These are phyloP conservation scores for Cynara cardunculus DNA, from an alignment of 129 eudicot genomes.

Conservation along the genomic window DNA sequence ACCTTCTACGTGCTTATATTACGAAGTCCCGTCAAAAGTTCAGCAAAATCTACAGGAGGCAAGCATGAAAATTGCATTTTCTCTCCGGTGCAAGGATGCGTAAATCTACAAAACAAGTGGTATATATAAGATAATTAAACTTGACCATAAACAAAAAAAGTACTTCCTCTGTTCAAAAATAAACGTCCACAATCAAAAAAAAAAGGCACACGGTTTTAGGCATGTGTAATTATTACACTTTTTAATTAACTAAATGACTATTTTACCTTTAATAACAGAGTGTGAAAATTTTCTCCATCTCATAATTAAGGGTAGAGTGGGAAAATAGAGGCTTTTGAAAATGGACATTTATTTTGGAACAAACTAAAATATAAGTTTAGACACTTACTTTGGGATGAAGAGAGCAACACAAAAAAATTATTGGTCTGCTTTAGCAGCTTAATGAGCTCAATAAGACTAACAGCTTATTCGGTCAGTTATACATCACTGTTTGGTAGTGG, in stretches of 20 bases:
- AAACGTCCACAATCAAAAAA: background rate
- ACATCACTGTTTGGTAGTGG: no score
- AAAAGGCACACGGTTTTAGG: background rate
- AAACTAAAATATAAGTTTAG: background rate
- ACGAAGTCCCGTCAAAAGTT: slow-evolving; percentile 61
- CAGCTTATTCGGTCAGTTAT: no score
- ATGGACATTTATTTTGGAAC: background rate
- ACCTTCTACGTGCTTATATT: slow-evolving; percentile 53
- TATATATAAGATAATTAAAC: background rate
- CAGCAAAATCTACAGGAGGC: slow-evolving; percentile 91
- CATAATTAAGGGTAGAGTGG: background rate
- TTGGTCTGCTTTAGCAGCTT: no score
- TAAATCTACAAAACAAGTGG: slow-evolving; percentile 46
- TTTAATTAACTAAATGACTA: background rate
- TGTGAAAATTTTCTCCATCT: background rate
- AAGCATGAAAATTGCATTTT: slow-evolving; percentile 63
- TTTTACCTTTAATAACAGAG: background rate
- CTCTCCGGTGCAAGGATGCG: slow-evolving; percentile 76
- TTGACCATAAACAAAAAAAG: background rate
- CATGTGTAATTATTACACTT: background rate
- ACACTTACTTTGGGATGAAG: background rate
- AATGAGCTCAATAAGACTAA: no score
- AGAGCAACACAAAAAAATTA: background rate
- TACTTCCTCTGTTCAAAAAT: background rate
- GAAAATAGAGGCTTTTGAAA: background rate